Evolutionary conservation across 1,284 basidiomycete species (phyloP), one percentile per base, ranked within the genome.

Genomic region (Cystobasidium slooffiae): DNA sequence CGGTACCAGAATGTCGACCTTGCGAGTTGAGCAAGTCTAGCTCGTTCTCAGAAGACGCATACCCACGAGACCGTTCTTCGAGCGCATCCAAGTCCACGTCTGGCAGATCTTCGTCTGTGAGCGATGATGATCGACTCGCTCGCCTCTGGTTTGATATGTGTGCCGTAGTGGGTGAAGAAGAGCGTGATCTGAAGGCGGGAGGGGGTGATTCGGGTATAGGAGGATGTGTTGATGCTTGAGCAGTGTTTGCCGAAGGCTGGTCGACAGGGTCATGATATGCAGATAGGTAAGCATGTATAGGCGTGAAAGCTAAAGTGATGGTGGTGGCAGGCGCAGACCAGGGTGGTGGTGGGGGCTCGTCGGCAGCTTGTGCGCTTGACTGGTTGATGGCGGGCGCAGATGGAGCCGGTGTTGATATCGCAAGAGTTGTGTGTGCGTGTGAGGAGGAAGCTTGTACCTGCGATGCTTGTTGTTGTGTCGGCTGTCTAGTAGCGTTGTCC

Each of bases 271-370:
- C 70, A 24, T 68, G 53, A 47, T 64, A 73, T 31, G 63, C 70
- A 9, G 70, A 63, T 9, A 73, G 31, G 37, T 73, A 73, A 37
- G 70, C 70, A 59, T 73, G 70, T 43, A 73, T 66, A n/a, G 70
- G 70, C 22, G 70, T 73, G 20, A 53, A 66, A 16, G 49, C 51
- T 18, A 73, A 44, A 41, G 70, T 73, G 44, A 73, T 73, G 8
- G 70, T 73, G 22, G 62, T 41, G 0, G 58, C 39, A 22, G 70
- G 70, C 5, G 70, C 46, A 47, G 62, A 55, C 70, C 70, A 73
- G 16, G 70, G 20, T 2, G 70, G 70, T 3, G 70, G 70, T 3
- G 62, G 62, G 20, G 62, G 61, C 41, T 72, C 53, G 1, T 39
- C 37, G 18, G 9, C 10, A 55, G 9, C 58, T 14, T 3, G 24